These are phyloP conservation scores for Polygonum aviculare DNA, from an alignment of 148 eudicot genomes.

Conservation along the genomic window DNA sequence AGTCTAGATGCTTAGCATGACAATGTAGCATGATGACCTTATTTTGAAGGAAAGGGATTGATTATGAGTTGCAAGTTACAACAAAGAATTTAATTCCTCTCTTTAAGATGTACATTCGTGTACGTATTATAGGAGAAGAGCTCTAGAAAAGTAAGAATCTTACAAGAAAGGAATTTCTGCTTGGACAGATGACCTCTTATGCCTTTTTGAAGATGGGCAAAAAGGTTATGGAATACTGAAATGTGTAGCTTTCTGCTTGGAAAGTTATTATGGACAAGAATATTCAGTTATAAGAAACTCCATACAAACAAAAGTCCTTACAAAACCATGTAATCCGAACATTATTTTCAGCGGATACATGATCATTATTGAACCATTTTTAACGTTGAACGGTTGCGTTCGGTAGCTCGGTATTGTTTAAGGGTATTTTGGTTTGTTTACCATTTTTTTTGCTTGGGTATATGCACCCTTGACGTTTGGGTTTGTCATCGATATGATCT, in stretches of 20 bases:
- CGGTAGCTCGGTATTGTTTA: no score
- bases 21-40: background rate
- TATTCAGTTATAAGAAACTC: background rate
- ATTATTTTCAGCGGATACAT: no score
- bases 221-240: background rate
- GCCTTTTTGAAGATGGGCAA: background rate
- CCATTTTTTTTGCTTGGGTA: no score
- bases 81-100: conserved; percentile 5
- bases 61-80: conserved; percentile 1
- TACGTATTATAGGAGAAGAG: background rate
- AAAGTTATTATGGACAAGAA: background rate
- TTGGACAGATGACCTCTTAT: background rate
- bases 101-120: background rate
- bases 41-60: background rate
- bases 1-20: background rate
- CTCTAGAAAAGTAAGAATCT: background rate
- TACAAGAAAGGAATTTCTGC: background rate
- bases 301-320: no score
- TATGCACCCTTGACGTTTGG: no score
- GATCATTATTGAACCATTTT: no score
- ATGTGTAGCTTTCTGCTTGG: background rate
- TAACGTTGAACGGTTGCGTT: no score
- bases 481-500: no score
- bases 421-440: no score
- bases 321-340: no score